phyloP scores from a whole-genome alignment of 768 basidiomycete species.

The Trametes punicea region DNA sequence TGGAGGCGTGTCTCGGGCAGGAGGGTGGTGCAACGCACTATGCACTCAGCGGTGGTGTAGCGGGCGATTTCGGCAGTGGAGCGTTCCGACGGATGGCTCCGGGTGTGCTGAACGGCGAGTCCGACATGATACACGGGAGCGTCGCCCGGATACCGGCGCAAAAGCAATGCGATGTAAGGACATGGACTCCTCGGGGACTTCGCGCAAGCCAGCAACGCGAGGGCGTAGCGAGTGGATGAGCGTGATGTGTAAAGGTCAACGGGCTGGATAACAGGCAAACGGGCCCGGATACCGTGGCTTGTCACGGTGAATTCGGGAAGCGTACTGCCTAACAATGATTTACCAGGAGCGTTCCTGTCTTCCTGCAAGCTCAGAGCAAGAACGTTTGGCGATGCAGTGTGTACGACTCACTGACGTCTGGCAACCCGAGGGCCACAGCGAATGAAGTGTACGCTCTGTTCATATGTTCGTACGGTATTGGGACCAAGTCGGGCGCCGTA shows the following conservation, averaged over 20 bases:
- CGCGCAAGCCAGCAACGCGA: slow-evolving; percentile 3
- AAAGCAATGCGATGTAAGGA: neutral
- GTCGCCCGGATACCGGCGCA: neutral
- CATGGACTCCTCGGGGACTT: neutral
- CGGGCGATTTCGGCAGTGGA: neutral
- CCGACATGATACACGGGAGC: neutral
- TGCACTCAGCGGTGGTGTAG: neutral
- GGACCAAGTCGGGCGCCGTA: neutral
- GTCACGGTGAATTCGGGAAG: slow-evolving; percentile 2
- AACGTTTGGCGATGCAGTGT: neutral
- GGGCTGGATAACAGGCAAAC: neutral
- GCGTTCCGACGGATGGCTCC: neutral
- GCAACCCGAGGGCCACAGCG: neutral
- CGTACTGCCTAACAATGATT: neutral
- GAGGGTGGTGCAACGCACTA: neutral
- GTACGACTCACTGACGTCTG: neutral
- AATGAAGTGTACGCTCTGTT: neutral
- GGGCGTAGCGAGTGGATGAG: neutral
- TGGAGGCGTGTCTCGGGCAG: neutral
- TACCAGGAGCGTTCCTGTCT: neutral
- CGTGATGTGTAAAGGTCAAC: neutral
- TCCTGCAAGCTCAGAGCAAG: neutral
- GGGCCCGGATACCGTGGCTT: neutral
- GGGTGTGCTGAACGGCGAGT: neutral
- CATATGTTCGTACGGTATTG: slow-evolving; percentile 1